phyloP scores from a whole-genome alignment of 768 basidiomycete genomes.

The Gloeopeniophorella convolvens region DNA sequence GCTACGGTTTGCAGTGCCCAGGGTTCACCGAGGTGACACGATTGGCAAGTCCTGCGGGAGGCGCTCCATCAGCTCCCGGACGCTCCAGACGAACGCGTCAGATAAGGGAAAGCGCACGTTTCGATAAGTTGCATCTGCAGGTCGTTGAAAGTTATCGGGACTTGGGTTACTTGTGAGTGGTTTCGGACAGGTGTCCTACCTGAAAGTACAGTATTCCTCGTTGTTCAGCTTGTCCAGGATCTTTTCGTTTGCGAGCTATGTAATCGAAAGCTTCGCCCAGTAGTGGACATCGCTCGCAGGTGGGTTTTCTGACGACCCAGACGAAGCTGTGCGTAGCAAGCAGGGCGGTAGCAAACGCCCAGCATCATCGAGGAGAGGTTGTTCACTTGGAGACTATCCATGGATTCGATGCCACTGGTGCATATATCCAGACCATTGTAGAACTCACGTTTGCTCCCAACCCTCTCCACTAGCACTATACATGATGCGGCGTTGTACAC shows the following conservation, averaged over 20 bases:
- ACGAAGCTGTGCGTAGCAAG: constrained; percentile 7
- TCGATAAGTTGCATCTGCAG: constrained; percentile 8
- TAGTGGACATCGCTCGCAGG: constrained; percentile 14
- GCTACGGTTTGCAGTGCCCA: constrained; percentile 12
- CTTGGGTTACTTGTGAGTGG: too few species aligned
- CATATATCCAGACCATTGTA: neutral
- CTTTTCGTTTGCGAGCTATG: constrained; percentile 3
- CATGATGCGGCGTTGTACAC: constrained; percentile 15
- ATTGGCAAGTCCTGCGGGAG: constrained; percentile 15
- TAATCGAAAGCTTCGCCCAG: neutral
- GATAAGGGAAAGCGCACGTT: constrained; percentile 9
- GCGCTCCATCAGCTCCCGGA: constrained; percentile 15
- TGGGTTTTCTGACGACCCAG: constrained; percentile 11
- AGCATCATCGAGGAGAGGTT: constrained; percentile 11
- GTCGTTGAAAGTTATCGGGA: neutral
- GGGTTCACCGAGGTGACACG: constrained; percentile 16
- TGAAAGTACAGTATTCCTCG: constrained; percentile 6
- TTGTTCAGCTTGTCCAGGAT: constrained; percentile 6
- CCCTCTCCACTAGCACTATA: constrained; percentile 27
- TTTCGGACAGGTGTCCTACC: constrained; percentile 2
- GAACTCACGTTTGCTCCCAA: constrained; percentile 26
- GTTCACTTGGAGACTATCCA: constrained; percentile 42
- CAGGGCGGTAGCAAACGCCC: constrained; percentile 10
- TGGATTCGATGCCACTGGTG: neutral
- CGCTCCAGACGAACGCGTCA: constrained; percentile 13